Base-by-base conservation (phyloP, 1,284 basidiomycete genomes). In the Puccinia coronata region DNA sequence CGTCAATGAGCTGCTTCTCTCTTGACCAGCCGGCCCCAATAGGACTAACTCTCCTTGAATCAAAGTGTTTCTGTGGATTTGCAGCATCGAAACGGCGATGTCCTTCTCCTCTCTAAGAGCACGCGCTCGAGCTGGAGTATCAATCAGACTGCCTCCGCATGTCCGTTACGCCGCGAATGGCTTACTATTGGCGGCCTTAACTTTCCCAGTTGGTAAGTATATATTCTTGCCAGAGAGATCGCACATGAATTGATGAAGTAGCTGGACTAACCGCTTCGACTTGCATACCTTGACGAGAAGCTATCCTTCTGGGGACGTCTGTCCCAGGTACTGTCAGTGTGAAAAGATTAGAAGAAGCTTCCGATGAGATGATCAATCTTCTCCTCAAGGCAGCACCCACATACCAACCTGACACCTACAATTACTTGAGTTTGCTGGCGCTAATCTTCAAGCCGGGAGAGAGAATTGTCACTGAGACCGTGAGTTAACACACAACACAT, bases 61-160 rank as follows among this genome's bases (percentile, higher is more conserved):
- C 25, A 34, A 59, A 67, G 63, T 67, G 20, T 67, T 67, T 47
- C n/a, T 67, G 63, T 67, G 63, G 63, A 67, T 67, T 67, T 67
- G 63, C 41, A 39, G 63, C 14, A 67, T 67, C 63, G 63, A 67
- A 43, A 67, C 36, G n/a, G 63, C 43, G 39, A 67, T 67, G 63
- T 67, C 63, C 20, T 67, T 47, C 36, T 41, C 63, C 39, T 67
- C 63, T 67, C 43, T 67, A 23, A 41, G 63, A 23, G 63, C 41
- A 28, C 63, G 41, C 23, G 63, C 36, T 2, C 63, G 63, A 41
- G 36, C 63, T 28, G 63, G 63, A 41, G 39, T 25, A 67, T 67
- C 63, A 25, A 67, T 67, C 39, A 67, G 25, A 41, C 63, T 67
- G 12, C 25, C 63, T 5, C 36, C 25, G 63, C 20, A 25, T n/a